Conservation (phyloP, 164 flowering plant species). For the Macadamia integrifolia region DNA sequence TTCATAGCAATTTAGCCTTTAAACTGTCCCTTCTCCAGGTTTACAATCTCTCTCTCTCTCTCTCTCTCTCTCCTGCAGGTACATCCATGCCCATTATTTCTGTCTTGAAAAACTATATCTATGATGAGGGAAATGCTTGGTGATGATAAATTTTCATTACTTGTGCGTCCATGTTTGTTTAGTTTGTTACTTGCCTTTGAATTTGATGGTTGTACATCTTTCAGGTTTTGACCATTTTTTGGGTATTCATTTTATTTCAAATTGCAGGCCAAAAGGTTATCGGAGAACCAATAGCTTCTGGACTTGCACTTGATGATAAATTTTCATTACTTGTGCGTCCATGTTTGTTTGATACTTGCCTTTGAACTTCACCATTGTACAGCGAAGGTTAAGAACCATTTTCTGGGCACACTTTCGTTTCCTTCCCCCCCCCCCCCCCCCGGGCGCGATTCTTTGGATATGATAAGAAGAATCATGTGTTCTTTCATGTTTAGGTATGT, state of each 20-base stretch:
- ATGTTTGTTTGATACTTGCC: too few relatives aligned
- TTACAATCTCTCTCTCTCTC: too few relatives aligned
- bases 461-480: neutral
- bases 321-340: too few relatives aligned
- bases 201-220: neutral
- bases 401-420: slow-evolving; percentile 9
- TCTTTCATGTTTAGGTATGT: slow-evolving; percentile 64
- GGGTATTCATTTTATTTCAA: slow-evolving; percentile 9
- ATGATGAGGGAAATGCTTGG: too few relatives aligned
- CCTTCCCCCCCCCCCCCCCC: neutral
- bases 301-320: slow-evolving; percentile 65
- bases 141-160: too few relatives aligned
- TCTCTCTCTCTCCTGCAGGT: too few relatives aligned
- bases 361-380: slow-evolving; percentile 52
- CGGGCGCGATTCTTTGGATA: neutral
- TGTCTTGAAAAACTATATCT: too few relatives aligned
- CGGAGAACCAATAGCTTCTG: slow-evolving; percentile 91
- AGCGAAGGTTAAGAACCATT: slow-evolving; percentile 79
- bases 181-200: too few relatives aligned
- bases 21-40: too few relatives aligned
- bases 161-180: too few relatives aligned
- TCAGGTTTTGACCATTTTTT: neutral
- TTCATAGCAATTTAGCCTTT: too few relatives aligned
- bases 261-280: slow-evolving; percentile 87
- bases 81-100: too few relatives aligned